Base-by-base conservation (phyloP, 208 protist species). In the Plasmodiophora brassicae region DNA sequence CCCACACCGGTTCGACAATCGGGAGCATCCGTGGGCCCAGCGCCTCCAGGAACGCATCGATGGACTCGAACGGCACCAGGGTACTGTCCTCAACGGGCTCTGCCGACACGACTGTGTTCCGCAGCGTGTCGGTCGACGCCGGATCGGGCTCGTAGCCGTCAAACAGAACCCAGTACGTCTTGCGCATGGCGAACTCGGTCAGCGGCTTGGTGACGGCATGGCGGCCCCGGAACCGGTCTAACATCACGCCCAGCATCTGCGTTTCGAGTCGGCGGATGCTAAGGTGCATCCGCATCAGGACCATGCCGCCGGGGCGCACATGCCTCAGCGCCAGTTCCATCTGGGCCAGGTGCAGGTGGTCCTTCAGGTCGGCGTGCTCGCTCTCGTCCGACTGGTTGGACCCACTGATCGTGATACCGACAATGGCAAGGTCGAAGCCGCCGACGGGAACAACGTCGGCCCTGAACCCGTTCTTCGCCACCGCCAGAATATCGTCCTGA, bases 121-220 rank as follows among this genome's bases (percentile, higher is more conserved):
- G n/a, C n/a, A 32, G 41, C 10, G 32, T n/a, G 14, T 32, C 41
- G 65, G 5, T 44, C n/a, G n/a, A 5, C 14, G n/a, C 41, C 5
- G 65, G 32, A 57, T 78, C 65, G 5, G 65, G n/a, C 32, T 38
- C 65, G 41, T 44, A 78, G 50, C 25, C 25, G 20, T 32, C 65
- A 78, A 78, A 86, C 10, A 86, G 14, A 53, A 86, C 43, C 84
- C 84, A 86, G n/a, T 44, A 86, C 50, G 84, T 86, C 43, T 86
- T 86, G 10, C 84, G 84, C 45, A 86, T 86, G 5, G 84, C 84
- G 50, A 86, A 86, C 43, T 86, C 84, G 46, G 84, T 86, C 44
- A 86, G 36, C 10, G 84, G 84, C 50, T 86, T 86, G 28, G 5
- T 28, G 28, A n/a, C 25, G 20, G 45, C n/a, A n/a, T n/a, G n/a